These are phyloP conservation scores for Oryza australiensis DNA, from an alignment of 176 grass and related monocot genomes.

Conservation along the genomic window DNA sequence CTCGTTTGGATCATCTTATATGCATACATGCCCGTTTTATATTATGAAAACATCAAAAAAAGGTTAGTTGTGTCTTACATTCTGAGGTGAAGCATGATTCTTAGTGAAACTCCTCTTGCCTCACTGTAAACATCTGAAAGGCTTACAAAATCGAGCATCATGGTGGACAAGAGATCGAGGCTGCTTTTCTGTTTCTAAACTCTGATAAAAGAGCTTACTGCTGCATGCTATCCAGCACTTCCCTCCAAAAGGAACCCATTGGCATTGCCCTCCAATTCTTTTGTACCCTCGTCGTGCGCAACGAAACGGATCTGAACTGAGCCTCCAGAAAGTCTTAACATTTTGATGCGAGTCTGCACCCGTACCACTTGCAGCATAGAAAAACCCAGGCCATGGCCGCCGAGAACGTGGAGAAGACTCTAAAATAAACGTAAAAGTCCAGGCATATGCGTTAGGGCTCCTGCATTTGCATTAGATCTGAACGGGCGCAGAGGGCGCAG, in stretches of 20 bases:
- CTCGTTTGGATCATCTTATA: too few relatives aligned
- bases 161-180: background rate
- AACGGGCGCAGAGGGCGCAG: background rate
- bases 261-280: background rate
- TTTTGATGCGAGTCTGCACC: background rate
- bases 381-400: background rate
- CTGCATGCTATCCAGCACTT: background rate
- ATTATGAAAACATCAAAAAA: too few relatives aligned
- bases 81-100: background rate
- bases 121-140: background rate
- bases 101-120: background rate
- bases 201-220: background rate
- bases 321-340: background rate
- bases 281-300: background rate
- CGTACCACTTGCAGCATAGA: slow-evolving; percentile 28
- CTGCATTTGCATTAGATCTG: slow-evolving; percentile 34
- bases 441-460: background rate
- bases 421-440: slow-evolving; percentile 27
- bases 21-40: too few relatives aligned
- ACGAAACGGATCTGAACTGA: background rate
- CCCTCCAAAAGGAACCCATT: background rate
- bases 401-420: slow-evolving; percentile 37
- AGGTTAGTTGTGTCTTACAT: too few relatives aligned
- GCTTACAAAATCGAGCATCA: background rate
- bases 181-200: background rate